These are phyloP conservation scores for Saccharomyces hybrid DNA, from an alignment of 1,139 yeast species.

Conservation along the genomic window DNA sequence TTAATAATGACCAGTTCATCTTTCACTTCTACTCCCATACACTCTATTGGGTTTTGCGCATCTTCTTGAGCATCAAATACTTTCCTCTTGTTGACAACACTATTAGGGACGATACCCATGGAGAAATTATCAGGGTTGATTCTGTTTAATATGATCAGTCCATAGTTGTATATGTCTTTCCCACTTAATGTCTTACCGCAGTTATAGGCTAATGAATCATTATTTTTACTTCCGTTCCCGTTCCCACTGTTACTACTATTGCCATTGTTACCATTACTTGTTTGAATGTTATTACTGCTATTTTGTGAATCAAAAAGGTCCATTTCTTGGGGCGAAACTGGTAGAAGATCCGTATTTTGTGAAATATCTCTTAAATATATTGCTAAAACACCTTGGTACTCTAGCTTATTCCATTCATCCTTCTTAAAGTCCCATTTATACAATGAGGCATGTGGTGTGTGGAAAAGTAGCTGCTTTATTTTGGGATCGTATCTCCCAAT, in stretches of 20 bases:
- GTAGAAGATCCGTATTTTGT: conserved; percentile 17
- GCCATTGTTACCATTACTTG: conserved; percentile 16
- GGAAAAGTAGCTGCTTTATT: conserved; percentile 62
- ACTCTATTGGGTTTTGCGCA: conserved; percentile 37
- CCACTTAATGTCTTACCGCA: conserved; percentile 21
- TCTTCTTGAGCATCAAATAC: conserved; percentile 36
- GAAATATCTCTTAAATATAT: conserved; percentile 56
- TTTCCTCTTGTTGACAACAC: conserved; percentile 38
- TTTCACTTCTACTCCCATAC: conserved; percentile 69
- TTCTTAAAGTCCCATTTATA: conserved; percentile 58
- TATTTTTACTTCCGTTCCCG: conserved; percentile 17
- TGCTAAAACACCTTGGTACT: conserved; percentile 74
- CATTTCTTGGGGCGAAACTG: conserved; percentile 6
- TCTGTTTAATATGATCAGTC: conserved; percentile 70
- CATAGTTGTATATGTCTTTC: conserved; percentile 57
- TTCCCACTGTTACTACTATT: conserved; percentile 1
- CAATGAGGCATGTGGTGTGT: conserved; percentile 61
- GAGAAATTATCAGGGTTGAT: conserved; percentile 69
- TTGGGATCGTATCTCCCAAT: conserved; percentile 77
- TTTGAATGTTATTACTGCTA: conserved; percentile 13
- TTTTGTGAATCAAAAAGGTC: conserved; percentile 16
- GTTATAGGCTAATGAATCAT: conserved; percentile 15
- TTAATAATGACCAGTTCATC: conserved; percentile 76
- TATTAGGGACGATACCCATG: conserved; percentile 64
- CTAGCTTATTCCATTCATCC: conserved; percentile 71